Percentiles rank a stretch among this genome's conserved stretches.
These are phyloP conservation scores for Apiospora marii DNA, from an alignment of 2,329 filamentous ascomycete species.

Conservation along the genomic window DNA sequence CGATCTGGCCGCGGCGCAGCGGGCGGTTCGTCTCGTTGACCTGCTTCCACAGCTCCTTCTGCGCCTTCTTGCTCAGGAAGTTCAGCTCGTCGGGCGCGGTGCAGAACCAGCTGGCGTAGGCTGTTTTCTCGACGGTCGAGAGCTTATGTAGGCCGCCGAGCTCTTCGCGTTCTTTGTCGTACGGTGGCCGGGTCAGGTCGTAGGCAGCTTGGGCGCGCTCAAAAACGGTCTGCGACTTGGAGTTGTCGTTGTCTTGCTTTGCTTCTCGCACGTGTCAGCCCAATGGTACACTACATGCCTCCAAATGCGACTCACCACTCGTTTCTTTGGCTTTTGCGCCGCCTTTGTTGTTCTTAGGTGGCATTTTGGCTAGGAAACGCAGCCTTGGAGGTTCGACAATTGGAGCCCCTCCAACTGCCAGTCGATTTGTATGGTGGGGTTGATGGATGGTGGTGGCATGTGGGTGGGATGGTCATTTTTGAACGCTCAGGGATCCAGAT, in stretches of 20 bases:
- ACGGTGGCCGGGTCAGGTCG: conserved; percentile 56
- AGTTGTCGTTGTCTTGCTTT: conserved; percentile 29
- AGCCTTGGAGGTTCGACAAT: conserved; percentile 3
- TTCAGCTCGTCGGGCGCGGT: conserved; percentile 50
- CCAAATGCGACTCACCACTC: conserved; percentile 36
- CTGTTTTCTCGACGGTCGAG: conserved; percentile 56
- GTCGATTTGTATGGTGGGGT: conserved; percentile 22
- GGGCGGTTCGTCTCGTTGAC: conserved; percentile 61
- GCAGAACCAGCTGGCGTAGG: conserved; percentile 56
- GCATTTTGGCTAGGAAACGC: conserved; percentile 34
- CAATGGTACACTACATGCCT: background rate
- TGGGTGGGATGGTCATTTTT: conserved; percentile 11
- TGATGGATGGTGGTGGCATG: conserved; percentile 25
- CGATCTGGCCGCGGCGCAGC: conserved; percentile 49
- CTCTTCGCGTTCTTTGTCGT: conserved; percentile 53
- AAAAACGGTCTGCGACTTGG: conserved; percentile 53
- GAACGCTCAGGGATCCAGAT: background rate
- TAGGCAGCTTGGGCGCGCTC: conserved; percentile 57
- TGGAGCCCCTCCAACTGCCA: background rate
- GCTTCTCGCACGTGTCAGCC: conserved; percentile 8
- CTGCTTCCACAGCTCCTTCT: conserved; percentile 66
- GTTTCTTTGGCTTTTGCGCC: conserved; percentile 38
- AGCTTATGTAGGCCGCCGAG: conserved; percentile 52
- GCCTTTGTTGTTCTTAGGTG: conserved; percentile 42
- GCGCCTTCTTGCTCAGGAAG: conserved; percentile 52